These are phyloP conservation scores for Penstemon newberryi DNA, from an alignment of 257 asterid genomes.

Conservation along the genomic window DNA sequence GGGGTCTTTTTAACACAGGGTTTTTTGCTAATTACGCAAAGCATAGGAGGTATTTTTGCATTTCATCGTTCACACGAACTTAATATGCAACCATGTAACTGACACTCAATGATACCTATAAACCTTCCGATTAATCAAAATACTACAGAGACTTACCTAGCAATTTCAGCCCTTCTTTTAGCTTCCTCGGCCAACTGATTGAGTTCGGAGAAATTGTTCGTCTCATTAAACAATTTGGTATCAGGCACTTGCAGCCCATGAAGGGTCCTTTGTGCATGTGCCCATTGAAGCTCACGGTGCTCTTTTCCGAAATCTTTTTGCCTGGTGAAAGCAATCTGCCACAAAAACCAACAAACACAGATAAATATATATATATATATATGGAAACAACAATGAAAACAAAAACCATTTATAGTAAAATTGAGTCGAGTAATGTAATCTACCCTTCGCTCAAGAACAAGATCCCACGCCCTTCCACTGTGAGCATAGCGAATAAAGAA, in stretches of 20 bases:
- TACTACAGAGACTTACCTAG: conserved; percentile 50
- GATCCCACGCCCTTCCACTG: conserved; percentile 99
- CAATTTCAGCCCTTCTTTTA: conserved; percentile 94
- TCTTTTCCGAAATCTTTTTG: conserved; percentile 93
- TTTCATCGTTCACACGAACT: not conserved
- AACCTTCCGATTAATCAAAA: not conserved
- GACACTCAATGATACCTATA: not conserved
- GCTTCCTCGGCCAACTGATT: conserved; percentile 99
- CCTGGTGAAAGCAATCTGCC: conserved; percentile 95
- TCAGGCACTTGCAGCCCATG: conserved; percentile 96
- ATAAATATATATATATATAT: not conserved
- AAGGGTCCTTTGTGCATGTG: conserved; percentile 95
- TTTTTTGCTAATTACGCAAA: too few relatives aligned
- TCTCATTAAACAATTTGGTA: conserved; percentile 74
- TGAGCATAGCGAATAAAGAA: conserved; percentile 76
- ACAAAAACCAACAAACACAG: not conserved
- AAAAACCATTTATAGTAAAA: not conserved
- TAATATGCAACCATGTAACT: not conserved
- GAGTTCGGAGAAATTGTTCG: conserved; percentile 77
- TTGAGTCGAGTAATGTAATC: not conserved
- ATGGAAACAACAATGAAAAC: not conserved
- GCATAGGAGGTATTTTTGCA: too few relatives aligned
- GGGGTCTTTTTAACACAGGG: too few relatives aligned
- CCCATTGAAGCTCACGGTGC: conserved; percentile 96
- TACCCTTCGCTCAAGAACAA: conserved; percentile 94